phyloP scores from a whole-genome alignment of 2,329 filamentous ascomycete genomes.

The Fusarium pseudocircinatum region DNA sequence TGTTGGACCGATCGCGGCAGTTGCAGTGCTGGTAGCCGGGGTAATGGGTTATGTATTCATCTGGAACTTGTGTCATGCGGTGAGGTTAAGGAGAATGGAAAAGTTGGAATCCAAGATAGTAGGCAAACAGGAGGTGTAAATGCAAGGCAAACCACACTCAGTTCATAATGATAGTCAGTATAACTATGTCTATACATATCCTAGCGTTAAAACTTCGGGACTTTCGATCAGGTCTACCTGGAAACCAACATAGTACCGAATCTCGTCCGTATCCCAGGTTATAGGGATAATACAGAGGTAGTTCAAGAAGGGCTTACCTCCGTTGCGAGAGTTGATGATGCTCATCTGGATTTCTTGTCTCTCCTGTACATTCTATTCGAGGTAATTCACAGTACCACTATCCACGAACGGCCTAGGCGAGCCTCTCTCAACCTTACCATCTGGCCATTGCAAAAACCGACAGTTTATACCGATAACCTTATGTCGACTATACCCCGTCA shows the following conservation, averaged over 20 bases:
- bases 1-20: accelerated
- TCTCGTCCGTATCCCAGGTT: background rate
- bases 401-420: accelerated
- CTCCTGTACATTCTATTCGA: background rate
- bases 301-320: background rate
- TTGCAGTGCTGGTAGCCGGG: background rate
- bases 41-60: background rate
- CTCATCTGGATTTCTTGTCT: background rate
- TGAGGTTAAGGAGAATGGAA: background rate
- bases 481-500: background rate
- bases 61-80: background rate
- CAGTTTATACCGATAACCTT: background rate
- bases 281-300: background rate
- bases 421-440: background rate
- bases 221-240: background rate
- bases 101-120: accelerated
- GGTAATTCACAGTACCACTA: accelerated
- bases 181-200: no score
- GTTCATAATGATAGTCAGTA: no score
- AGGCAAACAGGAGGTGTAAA: accelerated
- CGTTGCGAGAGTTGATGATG: accelerated
- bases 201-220: no score
- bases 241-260: background rate
- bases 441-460: background rate
- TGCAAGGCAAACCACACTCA: accelerated